phyloP scores from a whole-genome alignment of 208 protist genomes.

The Naegleria gruberi region DNA sequence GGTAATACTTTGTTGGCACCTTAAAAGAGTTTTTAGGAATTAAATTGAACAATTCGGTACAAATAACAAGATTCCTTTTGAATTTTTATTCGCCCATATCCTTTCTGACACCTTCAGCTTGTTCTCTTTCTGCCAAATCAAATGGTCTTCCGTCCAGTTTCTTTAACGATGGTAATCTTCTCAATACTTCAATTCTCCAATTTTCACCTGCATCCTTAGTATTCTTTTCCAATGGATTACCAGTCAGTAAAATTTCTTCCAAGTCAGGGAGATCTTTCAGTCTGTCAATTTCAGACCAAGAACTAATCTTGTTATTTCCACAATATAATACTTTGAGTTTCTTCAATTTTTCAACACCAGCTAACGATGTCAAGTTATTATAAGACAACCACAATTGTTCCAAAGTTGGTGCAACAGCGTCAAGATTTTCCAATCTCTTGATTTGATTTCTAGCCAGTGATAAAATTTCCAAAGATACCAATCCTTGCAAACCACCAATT shows the following conservation, averaged over 20 bases:
- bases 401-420: slow-evolving; percentile 68
- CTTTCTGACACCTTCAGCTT: slow-evolving; percentile 51
- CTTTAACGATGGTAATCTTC: slow-evolving; percentile 65
- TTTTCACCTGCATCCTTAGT: slow-evolving; percentile 1
- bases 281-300: slow-evolving; percentile 82
- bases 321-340: slow-evolving; percentile 79
- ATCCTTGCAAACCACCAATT: slow-evolving; percentile 74
- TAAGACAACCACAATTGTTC: slow-evolving; percentile 88
- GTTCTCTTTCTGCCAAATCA: slow-evolving; percentile 74
- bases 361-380: slow-evolving; percentile 87
- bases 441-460: slow-evolving; percentile 84
- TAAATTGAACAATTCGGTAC: too few relatives aligned
- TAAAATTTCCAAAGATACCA: slow-evolving; percentile 79
- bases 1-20: too few relatives aligned
- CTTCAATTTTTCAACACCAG: slow-evolving; percentile 79
- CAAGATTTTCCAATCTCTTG: slow-evolving; percentile 86
- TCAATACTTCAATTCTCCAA: slow-evolving; percentile 40
- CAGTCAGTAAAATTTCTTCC: slow-evolving; percentile 75
- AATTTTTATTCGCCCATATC: background rate
- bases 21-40: too few relatives aligned
- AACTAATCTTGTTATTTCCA: slow-evolving; percentile 86
- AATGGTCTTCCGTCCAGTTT: slow-evolving; percentile 72
- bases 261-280: slow-evolving; percentile 81
- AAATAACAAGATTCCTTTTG: too few relatives aligned
- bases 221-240: slow-evolving; percentile 68